Percentiles rank a stretch among this genome's conserved stretches.
Conservation (phyloP, 495 filamentous ascomycete species). For the Pyronema domesticum region DNA sequence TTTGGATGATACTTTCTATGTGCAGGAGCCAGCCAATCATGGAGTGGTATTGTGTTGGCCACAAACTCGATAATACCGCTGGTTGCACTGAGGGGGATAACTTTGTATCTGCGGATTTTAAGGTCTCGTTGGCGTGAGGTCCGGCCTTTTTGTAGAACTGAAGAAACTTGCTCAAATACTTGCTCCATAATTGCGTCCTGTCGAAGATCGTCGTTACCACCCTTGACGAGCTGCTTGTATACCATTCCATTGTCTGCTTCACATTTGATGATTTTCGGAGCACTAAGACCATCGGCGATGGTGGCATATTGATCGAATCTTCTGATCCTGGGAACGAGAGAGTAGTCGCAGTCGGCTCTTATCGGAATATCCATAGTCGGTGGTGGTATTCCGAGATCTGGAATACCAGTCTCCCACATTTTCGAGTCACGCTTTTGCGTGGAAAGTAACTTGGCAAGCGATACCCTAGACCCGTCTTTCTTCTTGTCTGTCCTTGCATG, state of each 20-base stretch:
- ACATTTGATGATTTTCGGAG: constrained; percentile 77
- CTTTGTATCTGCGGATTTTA: constrained; percentile 85
- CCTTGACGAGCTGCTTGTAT: constrained; percentile 86
- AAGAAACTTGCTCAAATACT: constrained; percentile 89
- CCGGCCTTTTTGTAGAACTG: constrained; percentile 65
- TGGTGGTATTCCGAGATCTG: constrained; percentile 53
- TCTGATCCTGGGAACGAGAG: constrained; percentile 47
- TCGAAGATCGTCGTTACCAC: constrained; percentile 85
- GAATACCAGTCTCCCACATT: constrained; percentile 38
- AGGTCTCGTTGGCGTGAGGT: constrained; percentile 76
- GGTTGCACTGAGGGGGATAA: constrained; percentile 63
- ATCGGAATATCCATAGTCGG: constrained; percentile 76
- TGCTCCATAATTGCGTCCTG: constrained; percentile 99
- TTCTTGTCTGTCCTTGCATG: constrained; percentile 32
- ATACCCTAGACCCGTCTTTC: background rate
- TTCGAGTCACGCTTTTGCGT: background rate
- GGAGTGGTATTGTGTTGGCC: constrained; percentile 70
- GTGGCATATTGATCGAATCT: constrained; percentile 53
- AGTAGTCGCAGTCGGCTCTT: constrained; percentile 57
- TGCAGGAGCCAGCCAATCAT: constrained; percentile 78
- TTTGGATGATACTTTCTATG: constrained; percentile 74
- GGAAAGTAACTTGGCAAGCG: background rate
- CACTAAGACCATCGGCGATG: constrained; percentile 76
- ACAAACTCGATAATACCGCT: constrained; percentile 98
- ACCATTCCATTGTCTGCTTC: constrained; percentile 53